Conservation (phyloP, 257 asterid species). For the Linderniella brevidens region DNA sequence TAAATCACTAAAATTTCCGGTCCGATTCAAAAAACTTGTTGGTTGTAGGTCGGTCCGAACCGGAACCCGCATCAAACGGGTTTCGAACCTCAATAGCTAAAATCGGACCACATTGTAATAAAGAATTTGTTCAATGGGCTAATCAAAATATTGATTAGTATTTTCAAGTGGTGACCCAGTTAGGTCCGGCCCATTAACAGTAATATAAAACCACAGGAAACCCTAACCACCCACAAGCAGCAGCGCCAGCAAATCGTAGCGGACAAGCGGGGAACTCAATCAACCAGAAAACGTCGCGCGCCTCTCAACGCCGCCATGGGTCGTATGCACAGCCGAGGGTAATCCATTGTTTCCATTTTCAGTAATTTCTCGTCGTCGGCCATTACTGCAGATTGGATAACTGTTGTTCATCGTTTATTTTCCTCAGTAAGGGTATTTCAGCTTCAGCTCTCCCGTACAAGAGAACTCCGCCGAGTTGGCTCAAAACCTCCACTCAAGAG, state of each 20-base stretch:
- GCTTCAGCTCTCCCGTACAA: constrained; percentile 81
- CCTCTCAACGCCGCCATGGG: constrained; percentile 32
- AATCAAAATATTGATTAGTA: too few relatives aligned
- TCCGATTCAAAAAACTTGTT: too few relatives aligned
- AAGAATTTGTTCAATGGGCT: too few relatives aligned
- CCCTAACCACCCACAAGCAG: constrained; percentile 12
- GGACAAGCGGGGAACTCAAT: constrained; percentile 8
- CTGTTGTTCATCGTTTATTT: neutral
- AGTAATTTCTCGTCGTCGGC: neutral
- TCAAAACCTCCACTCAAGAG: constrained; percentile 55
- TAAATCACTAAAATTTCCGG: too few relatives aligned
- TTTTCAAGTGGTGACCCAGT: too few relatives aligned
- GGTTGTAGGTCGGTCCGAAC: too few relatives aligned
- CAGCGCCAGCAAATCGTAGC: neutral
- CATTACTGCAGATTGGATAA: neutral
- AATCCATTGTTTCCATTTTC: neutral
- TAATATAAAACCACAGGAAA: constrained; percentile 2
- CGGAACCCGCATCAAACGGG: too few relatives aligned
- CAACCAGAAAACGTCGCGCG: too few relatives aligned
- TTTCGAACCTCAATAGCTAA: too few relatives aligned
- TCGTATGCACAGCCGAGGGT: constrained; percentile 54
- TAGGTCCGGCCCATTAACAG: too few relatives aligned
- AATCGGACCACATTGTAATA: too few relatives aligned
- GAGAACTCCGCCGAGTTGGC: constrained; percentile 80
- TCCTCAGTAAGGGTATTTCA: constrained; percentile 67